These are phyloP conservation scores for Eucalyptus caleyi DNA, from an alignment of 345 rosid genomes.

Conservation along the genomic window DNA sequence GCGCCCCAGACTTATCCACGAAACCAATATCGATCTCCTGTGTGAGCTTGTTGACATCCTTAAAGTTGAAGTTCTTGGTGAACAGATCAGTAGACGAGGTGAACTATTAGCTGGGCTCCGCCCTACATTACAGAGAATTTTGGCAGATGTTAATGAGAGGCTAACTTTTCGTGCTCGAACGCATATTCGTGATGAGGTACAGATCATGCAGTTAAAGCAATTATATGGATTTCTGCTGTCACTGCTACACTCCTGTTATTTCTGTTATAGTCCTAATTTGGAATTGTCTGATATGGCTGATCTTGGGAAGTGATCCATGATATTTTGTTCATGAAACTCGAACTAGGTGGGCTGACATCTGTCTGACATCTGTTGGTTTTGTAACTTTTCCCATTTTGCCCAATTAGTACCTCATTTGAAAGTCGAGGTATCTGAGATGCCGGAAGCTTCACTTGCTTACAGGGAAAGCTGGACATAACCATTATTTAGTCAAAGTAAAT, in stretches of 20 bases:
- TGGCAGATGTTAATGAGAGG: slow-evolving; percentile 87
- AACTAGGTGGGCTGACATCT: neutral
- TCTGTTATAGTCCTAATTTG: neutral
- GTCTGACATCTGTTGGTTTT: neutral
- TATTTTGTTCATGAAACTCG: neutral
- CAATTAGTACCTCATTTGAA: neutral
- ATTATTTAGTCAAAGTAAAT: neutral
- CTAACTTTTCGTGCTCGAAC: slow-evolving; percentile 97
- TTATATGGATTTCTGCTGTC: neutral
- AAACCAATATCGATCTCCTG: slow-evolving; percentile 78
- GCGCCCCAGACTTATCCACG: slow-evolving; percentile 90
- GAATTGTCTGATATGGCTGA: neutral
- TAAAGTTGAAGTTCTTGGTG: slow-evolving; percentile 90
- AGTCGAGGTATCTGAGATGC: neutral
- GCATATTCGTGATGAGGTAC: slow-evolving; percentile 88
- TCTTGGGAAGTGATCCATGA: neutral
- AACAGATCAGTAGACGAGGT: slow-evolving; percentile 65
- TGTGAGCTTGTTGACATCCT: slow-evolving; percentile 95
- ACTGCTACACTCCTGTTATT: neutral
- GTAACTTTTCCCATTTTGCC: neutral
- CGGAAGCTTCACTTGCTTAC: neutral
- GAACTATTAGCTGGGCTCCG: slow-evolving; percentile 77
- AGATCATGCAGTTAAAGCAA: neutral
- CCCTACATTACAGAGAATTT: slow-evolving; percentile 85
- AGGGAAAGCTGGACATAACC: neutral